phyloP scores from a whole-genome alignment of 1,139 yeast genomes.

The Candida sp. region DNA sequence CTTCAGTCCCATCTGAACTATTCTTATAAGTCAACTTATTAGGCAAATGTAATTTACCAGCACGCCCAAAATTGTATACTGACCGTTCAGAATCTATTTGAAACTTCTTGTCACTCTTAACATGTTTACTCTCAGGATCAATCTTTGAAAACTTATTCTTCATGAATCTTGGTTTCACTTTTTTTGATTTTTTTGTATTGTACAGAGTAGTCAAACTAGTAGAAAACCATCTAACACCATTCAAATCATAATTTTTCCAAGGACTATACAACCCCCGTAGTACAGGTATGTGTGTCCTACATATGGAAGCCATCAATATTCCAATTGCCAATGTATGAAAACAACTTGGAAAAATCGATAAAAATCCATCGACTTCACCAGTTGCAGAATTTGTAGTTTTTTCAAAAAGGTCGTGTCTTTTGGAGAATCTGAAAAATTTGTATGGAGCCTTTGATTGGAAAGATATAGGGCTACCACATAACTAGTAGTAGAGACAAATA shows the following conservation, averaged over 20 bases:
- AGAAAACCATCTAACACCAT: neutral
- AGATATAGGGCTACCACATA: neutral
- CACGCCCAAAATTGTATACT: slow-evolving; percentile 19
- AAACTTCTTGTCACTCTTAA: neutral
- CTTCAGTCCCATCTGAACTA: slow-evolving; percentile 32
- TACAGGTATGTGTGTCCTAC: neutral
- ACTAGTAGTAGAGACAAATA: neutral
- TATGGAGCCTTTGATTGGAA: neutral
- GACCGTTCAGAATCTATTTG: neutral
- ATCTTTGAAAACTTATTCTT: neutral
- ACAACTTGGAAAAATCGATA: neutral
- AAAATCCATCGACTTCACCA: neutral
- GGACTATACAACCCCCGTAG: neutral
- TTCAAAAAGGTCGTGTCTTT: neutral
- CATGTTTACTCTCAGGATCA: neutral
- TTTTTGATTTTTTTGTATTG: neutral
- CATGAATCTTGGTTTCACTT: neutral
- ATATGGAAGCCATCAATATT: neutral
- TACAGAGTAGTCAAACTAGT: neutral
- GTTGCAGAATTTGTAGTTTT: neutral
- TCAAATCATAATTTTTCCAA: neutral
- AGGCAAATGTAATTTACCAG: slow-evolving; percentile 22
- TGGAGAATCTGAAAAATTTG: neutral
- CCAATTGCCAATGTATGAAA: neutral
- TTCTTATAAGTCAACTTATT: slow-evolving; percentile 13